Evolutionary conservation across 306 rosid genomes (phyloP).

Genomic region (Cucumis hystrix): DNA sequence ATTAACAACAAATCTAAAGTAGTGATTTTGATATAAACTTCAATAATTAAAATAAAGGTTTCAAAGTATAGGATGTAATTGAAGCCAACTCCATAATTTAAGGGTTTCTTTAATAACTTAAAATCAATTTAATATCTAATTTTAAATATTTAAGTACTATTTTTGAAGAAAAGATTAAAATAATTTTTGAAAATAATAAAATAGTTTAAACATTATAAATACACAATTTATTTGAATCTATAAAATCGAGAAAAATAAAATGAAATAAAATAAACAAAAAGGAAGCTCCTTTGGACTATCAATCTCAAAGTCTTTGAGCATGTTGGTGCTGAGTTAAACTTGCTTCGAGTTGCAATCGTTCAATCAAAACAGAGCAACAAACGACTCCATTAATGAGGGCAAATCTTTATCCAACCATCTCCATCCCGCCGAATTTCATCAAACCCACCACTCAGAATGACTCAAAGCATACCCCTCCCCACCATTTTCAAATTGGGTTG

Average conservation of each 20-base stretch:
- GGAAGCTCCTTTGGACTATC: not conserved
- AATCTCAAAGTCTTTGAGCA: not conserved
- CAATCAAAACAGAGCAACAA: not conserved
- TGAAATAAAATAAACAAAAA: too few species aligned
- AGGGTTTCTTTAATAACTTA: too few species aligned
- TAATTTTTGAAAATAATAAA: too few species aligned
- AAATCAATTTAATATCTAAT: too few species aligned
- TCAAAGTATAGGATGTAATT: too few species aligned
- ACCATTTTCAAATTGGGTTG: constrained; percentile 12
- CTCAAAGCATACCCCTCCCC: constrained; percentile 11
- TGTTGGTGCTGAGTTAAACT: not conserved
- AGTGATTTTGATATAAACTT: too few species aligned
- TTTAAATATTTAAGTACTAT: too few species aligned
- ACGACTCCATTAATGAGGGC: constrained; percentile 22
- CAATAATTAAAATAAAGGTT: too few species aligned
- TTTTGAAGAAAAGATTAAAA: too few species aligned
- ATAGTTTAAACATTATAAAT: too few species aligned
- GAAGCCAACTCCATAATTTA: too few species aligned
- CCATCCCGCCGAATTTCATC: constrained; percentile 16
- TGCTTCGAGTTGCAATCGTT: not conserved
- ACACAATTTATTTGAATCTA: not conserved
- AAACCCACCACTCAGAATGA: constrained; percentile 18
- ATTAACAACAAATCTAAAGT: too few species aligned
- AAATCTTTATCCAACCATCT: constrained; percentile 19
- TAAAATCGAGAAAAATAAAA: not conserved